phyloP scores from a whole-genome alignment of 176 grass and related monocot species.

The Paspalum notatum region DNA sequence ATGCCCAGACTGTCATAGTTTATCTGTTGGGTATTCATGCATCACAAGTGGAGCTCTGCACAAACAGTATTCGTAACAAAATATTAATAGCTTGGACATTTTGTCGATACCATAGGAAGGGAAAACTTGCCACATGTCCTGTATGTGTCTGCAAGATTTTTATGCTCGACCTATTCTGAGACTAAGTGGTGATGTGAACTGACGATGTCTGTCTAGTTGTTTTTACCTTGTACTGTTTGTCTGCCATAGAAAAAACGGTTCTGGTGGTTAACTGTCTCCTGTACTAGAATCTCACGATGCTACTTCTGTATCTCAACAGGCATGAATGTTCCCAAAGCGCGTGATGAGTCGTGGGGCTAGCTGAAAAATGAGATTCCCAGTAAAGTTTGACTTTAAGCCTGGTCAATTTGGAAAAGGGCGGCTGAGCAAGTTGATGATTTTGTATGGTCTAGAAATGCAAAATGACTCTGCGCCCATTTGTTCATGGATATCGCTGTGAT shows the following conservation, averaged over 20 bases:
- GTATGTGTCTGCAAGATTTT: slow-evolving; percentile 40
- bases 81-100: not conserved
- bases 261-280: slow-evolving; percentile 11
- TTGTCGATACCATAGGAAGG: slow-evolving; percentile 1
- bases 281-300: slow-evolving; percentile 20
- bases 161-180: slow-evolving; percentile 11
- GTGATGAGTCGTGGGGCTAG: not conserved
- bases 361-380: not conserved
- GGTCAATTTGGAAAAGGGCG: slow-evolving; percentile 16
- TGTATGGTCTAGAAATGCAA: slow-evolving; percentile 42
- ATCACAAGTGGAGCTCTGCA: slow-evolving; percentile 18
- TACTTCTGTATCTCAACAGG: slow-evolving; percentile 45
- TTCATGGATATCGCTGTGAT: slow-evolving; percentile 11
- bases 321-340: slow-evolving; percentile 42
- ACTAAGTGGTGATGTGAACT: slow-evolving; percentile 12
- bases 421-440: slow-evolving; percentile 39
- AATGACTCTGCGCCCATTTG: slow-evolving; percentile 15
- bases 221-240: slow-evolving; percentile 42
- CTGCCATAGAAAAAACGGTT: slow-evolving; percentile 25
- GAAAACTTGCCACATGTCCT: slow-evolving; percentile 21
- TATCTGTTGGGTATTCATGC: slow-evolving; percentile 9
- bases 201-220: slow-evolving; percentile 23
- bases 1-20: not conserved
- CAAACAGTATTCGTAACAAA: slow-evolving; percentile 8
- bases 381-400: slow-evolving; percentile 18